Conservation (phyloP, 306 rosid genomes). For the Quercus bicolor region DNA sequence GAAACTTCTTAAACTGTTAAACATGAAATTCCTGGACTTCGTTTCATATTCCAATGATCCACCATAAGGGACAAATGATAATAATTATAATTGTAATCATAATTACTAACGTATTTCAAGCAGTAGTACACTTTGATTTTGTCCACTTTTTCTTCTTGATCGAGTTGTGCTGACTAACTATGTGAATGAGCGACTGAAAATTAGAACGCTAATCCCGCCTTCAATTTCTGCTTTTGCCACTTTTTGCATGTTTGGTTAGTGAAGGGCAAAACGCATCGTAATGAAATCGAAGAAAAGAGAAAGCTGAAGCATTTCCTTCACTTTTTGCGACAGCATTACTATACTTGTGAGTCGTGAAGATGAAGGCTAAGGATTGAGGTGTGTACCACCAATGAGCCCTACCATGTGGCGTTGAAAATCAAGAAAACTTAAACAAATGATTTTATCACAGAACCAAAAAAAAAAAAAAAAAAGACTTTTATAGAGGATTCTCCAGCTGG, state of each 20-base stretch:
- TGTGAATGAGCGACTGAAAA: slow-evolving; percentile 14
- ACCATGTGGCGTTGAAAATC: slow-evolving; percentile 33
- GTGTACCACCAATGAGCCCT: slow-evolving; percentile 17
- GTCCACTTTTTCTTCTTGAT: slow-evolving; percentile 4
- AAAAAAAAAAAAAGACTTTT: neutral
- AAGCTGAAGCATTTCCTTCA: slow-evolving; percentile 38
- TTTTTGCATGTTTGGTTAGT: slow-evolving; percentile 35
- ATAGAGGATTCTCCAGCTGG: neutral
- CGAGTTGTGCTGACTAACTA: slow-evolving; percentile 9
- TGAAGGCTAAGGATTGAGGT: slow-evolving; percentile 24
- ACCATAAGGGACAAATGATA: slow-evolving; percentile 4
- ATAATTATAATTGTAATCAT: slow-evolving; percentile 17
- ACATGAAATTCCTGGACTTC: neutral
- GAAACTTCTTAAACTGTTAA: slow-evolving; percentile 24
- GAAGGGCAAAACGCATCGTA: slow-evolving; percentile 18
- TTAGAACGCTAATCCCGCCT: slow-evolving; percentile 66
- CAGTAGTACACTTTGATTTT: slow-evolving; percentile 14
- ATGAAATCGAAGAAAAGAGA: slow-evolving; percentile 20
- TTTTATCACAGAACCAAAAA: neutral
- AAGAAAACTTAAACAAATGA: neutral
- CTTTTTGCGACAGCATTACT: slow-evolving; percentile 45
- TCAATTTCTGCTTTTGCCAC: slow-evolving; percentile 33
- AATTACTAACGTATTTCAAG: slow-evolving; percentile 2
- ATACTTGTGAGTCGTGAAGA: slow-evolving; percentile 17
- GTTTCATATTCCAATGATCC: slow-evolving; percentile 34